Conservation (phyloP, 2,329 filamentous ascomycete species). For the Dothideomycetes sp. region DNA sequence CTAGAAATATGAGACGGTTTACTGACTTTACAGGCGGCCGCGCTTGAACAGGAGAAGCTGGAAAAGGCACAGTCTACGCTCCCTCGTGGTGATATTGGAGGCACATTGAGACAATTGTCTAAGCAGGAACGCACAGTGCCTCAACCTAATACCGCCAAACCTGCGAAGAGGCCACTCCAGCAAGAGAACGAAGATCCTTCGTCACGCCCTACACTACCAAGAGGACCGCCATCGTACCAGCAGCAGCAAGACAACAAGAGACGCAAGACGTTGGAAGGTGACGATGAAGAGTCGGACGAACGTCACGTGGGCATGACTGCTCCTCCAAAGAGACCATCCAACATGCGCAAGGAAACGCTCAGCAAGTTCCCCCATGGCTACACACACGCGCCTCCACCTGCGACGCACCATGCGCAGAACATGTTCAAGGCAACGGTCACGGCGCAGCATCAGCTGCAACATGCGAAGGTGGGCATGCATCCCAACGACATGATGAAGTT, state of each 20-base stretch:
- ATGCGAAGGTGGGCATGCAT: conserved; percentile 45
- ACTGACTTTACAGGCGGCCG: conserved; percentile 19
- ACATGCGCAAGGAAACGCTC: conserved; percentile 56
- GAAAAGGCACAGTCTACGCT: conserved; percentile 20
- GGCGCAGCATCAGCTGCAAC: conserved; percentile 55
- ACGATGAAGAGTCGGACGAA: conserved; percentile 52
- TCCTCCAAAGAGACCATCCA: conserved; percentile 76
- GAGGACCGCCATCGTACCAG: conserved; percentile 44
- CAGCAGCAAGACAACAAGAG: conserved; percentile 70
- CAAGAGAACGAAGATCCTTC: conserved; percentile 51
- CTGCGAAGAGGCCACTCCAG: conserved; percentile 66
- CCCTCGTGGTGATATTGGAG: conserved; percentile 40
- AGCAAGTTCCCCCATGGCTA: conserved; percentile 57
- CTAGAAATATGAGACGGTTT: background rate
- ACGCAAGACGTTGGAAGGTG: conserved; percentile 62
- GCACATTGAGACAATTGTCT: conserved; percentile 48
- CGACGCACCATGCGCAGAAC: conserved; percentile 35
- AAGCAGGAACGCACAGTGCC: conserved; percentile 50
- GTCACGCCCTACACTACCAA: conserved; percentile 46
- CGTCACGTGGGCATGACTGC: conserved; percentile 65
- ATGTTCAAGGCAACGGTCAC: conserved; percentile 60
- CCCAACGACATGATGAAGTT: conserved; percentile 80
- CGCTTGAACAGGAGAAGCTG: conserved; percentile 25
- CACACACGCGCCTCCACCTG: conserved; percentile 47
- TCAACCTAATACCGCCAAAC: conserved; percentile 58